Base-by-base conservation (phyloP, 1,284 basidiomycete genomes). In the Coriolopsis trogii region DNA sequence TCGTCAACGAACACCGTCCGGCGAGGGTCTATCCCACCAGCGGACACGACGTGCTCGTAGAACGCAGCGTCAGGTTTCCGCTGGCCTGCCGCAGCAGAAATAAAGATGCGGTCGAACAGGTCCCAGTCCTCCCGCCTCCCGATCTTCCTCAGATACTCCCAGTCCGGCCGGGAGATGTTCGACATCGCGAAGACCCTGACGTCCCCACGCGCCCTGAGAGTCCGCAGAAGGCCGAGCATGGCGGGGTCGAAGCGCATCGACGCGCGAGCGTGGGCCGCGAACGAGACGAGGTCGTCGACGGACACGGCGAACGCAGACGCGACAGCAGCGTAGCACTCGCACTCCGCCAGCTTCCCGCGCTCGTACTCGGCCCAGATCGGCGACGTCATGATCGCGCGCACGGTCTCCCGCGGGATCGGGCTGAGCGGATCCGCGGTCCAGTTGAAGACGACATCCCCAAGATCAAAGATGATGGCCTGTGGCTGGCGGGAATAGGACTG, bases 391-490 rank as follows among this genome's bases (percentile, higher is more conserved):
- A 82, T 78, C 26, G 61, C 62, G 20, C 69, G 73, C 18, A 82
- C 67, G 0, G 63, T 70, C 38, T 67, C 70, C 0, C 75, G 65
- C 6, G 77, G 70, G 42, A 81, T 73, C 38, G 64, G 64, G 4
- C 76, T 76, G 45, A 70, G 71, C 0, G 77, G 76, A 6, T 71
- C 55, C 1, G 78, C 60, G 4, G 78, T 80, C 80, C 80, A 82
- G 38, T 69, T 72, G 62, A 83, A 82, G 18, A 82, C 68, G 16
- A 82, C 80, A 53, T 81, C 80, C 10, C 80, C 79, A 29, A 83
- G 63, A 66, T 81, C 56, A 20, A 79, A 80, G 70, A 83, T 13
- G 36, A 79, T 74, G 1, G 68, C n/a, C n/a, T n/a, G n/a, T n/a
- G n/a, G n/a, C n/a, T n/a, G n/a, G n/a, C n/a, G n/a, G n/a, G n/a